These are phyloP conservation scores for Rosellinia necatrix DNA, from an alignment of 2,329 filamentous ascomycete species.

Conservation along the genomic window DNA sequence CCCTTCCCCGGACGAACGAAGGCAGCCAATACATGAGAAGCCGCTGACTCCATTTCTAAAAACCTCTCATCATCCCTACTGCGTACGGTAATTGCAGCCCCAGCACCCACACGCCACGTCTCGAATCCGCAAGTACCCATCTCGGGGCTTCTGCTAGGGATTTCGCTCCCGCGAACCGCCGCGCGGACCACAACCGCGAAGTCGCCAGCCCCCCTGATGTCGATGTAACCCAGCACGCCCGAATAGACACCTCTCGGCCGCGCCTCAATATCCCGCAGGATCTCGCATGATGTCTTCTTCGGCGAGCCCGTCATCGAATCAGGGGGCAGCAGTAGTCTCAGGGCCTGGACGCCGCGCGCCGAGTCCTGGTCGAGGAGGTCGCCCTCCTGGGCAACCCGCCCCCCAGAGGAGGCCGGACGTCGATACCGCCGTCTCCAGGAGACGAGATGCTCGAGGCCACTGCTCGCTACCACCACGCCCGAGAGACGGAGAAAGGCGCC, in stretches of 20 bases:
- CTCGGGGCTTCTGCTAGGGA: neutral
- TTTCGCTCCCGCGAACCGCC: neutral
- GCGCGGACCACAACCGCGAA: neutral
- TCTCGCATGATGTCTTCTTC: neutral
- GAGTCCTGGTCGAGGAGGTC: too few species aligned
- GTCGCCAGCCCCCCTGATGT: neutral
- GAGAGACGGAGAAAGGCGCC: too few species aligned
- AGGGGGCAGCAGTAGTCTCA: neutral
- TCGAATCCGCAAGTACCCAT: neutral
- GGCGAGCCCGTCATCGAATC: neutral
- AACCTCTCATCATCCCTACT: neutral
- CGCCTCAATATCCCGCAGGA: neutral
- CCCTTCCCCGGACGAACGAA: neutral
- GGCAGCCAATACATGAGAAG: neutral
- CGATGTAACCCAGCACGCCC: neutral
- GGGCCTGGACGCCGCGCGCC: neutral
- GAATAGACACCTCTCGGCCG: neutral
- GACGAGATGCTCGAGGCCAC: too few species aligned
- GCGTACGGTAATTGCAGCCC: neutral
- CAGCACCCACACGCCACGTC: neutral
- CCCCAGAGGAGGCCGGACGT: too few species aligned
- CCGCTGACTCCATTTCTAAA: neutral
- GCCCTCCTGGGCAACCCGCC: too few species aligned
- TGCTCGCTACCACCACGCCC: too few species aligned
- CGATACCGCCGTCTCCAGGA: neutral